Conservation (phyloP, 495 filamentous ascomycete genomes). For the Aspergillus biplanus region DNA sequence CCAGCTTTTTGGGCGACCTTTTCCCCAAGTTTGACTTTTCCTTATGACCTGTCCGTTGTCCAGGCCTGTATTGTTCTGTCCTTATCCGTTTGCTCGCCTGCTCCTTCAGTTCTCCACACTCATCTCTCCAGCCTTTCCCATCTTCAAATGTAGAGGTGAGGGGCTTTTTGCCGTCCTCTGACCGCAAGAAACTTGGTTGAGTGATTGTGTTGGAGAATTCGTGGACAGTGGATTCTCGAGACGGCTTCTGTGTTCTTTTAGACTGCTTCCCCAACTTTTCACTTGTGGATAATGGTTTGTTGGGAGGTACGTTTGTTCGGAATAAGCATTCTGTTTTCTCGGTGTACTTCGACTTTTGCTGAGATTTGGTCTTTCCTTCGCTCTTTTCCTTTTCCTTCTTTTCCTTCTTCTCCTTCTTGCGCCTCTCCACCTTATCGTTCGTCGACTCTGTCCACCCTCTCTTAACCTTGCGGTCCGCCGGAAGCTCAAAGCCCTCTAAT, state of each 20-base stretch:
- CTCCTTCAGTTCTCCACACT: constrained; percentile 77
- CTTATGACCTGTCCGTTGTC: constrained; percentile 40
- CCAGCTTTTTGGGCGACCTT: constrained; percentile 8
- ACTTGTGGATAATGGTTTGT: constrained; percentile 43
- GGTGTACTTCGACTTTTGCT: constrained; percentile 75
- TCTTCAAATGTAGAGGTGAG: constrained; percentile 53
- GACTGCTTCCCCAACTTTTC: constrained; percentile 46
- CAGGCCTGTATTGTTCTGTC: constrained; percentile 40
- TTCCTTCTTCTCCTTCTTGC: constrained; percentile 50
- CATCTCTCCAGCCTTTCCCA: constrained; percentile 87
- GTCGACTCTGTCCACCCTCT: constrained; percentile 83
- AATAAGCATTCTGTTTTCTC: constrained; percentile 80
- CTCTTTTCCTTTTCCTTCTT: constrained; percentile 55
- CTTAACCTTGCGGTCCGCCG: constrained; percentile 76
- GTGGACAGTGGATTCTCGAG: constrained; percentile 68
- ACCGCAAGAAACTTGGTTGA: constrained; percentile 74
- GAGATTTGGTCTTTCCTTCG: constrained; percentile 59
- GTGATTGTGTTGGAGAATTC: constrained; percentile 82
- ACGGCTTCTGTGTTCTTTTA: constrained; percentile 54
- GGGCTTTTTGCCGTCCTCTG: constrained; percentile 34
- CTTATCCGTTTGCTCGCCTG: constrained; percentile 37
- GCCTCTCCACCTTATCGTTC: constrained; percentile 52
- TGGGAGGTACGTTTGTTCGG: constrained; percentile 74
- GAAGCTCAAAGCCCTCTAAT: constrained; percentile 71
- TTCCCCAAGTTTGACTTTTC: constrained; percentile 32